Base-by-base conservation (phyloP, 2,329 filamentous ascomycete species). In the Botrytis hyacinthi region DNA sequence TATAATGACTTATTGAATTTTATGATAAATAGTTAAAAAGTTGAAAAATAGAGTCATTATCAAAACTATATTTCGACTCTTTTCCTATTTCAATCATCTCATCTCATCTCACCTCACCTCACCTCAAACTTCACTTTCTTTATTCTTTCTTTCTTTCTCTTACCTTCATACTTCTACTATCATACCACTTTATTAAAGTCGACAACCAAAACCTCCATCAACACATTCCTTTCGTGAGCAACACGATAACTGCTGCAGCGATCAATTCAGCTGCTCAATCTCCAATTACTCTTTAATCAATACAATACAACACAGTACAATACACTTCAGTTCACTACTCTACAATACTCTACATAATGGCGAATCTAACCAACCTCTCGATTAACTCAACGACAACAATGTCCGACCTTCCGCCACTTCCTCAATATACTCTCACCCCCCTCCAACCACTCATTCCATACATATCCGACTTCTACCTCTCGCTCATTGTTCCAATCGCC, bases 381-480 rank as follows among this genome's bases (percentile, higher is more conserved):
- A 72, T 74, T 48, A 80, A 81, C 71, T 57, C 51, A 9, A 71
- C 75, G 51, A 78, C 84, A 72, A 77, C 81, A 60, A 82, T 84
- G 76, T 86, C 86, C 83, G 89, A 90, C 80, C 88, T 98, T 71
- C 95, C 95, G 78, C 93, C 95, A 70, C 90, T 98, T 62, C 95
- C 96, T 67, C 83, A 87, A n/a, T 98, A 97, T 85, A 90, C 89
- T 37, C 85, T 96, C 73, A 86, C 86, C 76, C 90, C 90, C 14
- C 89, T 92, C 63, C 87, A 90, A 75, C 89, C 94, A 73, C 86
- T 98, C 72, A 82, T 98, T 74, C 85, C 93, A 60, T 92, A 91
- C 83, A 87, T 97, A 29, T 90, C 94, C 74, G 96, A 99, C 84
- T 91, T 92, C 80, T 90, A 92, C 83, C 85, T 97, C 42, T 89